Evolutionary conservation across 805 yeast species (phyloP), one percentile per base, ranked within the genome.

Genomic region (Wickerhamiella hasegawae): DNA sequence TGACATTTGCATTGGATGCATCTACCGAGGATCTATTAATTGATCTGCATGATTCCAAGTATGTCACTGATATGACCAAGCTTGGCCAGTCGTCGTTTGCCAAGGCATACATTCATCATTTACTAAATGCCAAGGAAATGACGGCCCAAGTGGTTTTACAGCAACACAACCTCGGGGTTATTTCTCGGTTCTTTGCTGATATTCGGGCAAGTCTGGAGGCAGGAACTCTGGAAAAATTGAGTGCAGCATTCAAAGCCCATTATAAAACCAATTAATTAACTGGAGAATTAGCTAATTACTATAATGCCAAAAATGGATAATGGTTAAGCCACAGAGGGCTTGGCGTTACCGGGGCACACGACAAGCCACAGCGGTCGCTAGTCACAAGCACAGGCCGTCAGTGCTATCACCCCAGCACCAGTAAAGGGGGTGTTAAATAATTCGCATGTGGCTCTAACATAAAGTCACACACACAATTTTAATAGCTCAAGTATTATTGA

Each of bases 41-140:
- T 19, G 55, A 59, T 33, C 43, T 61, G 31, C 50, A 59, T 49
- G 52, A 54, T 14, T 37, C 42, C 12, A 26, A 41, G 36, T 59
- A 46, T 40, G 44, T 40, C 6, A 45, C 47, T 3, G 63, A 59
- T 35, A 45, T 52, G 45, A 23, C 45, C 1, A 38, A 45, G 10
- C 32, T 62, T 19, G 52, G 51, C 1, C 30, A 31, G 9, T 36
- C 45, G 16, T 40, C 45, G 28, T 56, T 57, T 33, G 46, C 55
- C 37, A 40, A 56, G 16, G 65, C 65, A 11, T 62, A 62, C 41
- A 38, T 62, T n/a, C 63, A 62, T 31, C 67, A 62, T 39, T 44
- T 62, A 18, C 48, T 62, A 21, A 38, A 53, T 23, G 65, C 65
- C 8, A 44, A 45, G 14, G 67, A 62, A 41, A 62, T 62, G 66